Conservation (phyloP, 352 stramenopile genomes). For the Phytopythium montanum region DNA sequence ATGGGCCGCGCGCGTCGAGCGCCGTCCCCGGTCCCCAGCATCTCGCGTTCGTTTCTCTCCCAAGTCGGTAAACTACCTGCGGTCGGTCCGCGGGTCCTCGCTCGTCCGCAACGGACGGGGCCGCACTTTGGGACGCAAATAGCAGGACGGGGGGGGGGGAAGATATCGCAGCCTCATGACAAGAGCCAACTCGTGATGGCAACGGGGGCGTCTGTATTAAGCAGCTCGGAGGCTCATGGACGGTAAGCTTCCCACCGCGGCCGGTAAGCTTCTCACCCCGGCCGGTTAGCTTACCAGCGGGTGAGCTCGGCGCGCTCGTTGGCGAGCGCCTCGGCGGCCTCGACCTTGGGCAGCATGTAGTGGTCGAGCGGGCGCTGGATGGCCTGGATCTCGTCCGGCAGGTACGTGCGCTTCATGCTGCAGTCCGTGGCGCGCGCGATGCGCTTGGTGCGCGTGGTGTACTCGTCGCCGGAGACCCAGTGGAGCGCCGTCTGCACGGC, state of each 20-base stretch:
- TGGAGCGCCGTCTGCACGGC: constrained; percentile 78
- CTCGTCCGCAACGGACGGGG: no score
- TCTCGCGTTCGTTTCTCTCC: no score
- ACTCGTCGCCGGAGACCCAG: constrained; percentile 77
- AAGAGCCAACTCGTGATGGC: no score
- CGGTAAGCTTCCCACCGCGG: no score
- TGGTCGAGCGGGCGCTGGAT: constrained; percentile 80
- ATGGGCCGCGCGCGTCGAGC: constrained; percentile 31
- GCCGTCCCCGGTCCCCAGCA: background rate
- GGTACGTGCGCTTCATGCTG: constrained; percentile 81
- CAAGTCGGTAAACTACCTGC: no score
- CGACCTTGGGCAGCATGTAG: constrained; percentile 65
- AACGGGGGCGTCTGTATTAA: no score
- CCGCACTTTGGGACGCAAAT: no score
- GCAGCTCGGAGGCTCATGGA: no score
- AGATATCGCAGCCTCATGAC: no score
- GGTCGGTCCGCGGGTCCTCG: no score
- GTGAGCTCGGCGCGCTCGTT: constrained; percentile 77
- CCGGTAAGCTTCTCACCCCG: no score
- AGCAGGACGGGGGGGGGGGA: no score
- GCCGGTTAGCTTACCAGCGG: constrained; percentile 55
- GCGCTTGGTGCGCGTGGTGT: constrained; percentile 71
- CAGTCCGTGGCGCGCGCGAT: constrained; percentile 81
- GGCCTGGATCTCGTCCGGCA: constrained; percentile 83
- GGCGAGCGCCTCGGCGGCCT: constrained; percentile 50